Conservation (phyloP, 148 eudicot species). For the Fagopyrum tataricum region DNA sequence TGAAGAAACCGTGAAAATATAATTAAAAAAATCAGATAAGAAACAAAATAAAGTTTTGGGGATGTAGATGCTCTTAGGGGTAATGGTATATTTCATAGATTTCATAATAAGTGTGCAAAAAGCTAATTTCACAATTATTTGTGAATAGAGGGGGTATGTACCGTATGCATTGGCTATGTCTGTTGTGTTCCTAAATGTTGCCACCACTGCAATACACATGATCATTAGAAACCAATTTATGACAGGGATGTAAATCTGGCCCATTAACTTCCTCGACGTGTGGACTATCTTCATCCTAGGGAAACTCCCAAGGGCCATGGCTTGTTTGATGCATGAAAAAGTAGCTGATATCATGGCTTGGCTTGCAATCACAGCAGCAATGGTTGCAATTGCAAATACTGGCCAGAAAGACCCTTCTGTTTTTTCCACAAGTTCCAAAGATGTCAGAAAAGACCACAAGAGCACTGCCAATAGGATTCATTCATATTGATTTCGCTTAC, state of each 20-base stretch:
- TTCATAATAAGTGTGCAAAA: too few relatives aligned
- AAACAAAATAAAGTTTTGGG: too few relatives aligned
- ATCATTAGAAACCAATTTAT: slow-evolving; percentile 62
- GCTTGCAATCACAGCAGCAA: slow-evolving; percentile 81
- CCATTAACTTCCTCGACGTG: slow-evolving; percentile 56
- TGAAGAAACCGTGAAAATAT: too few relatives aligned
- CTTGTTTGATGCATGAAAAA: slow-evolving; percentile 60
- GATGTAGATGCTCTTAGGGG: too few relatives aligned
- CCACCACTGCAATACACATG: slow-evolving; percentile 49
- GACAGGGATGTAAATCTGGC: slow-evolving; percentile 86
- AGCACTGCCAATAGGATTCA: too few relatives aligned
- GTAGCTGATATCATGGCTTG: slow-evolving; percentile 75
- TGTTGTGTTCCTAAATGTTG: slow-evolving; percentile 48
- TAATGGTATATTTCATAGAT: too few relatives aligned
- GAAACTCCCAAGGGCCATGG: slow-evolving; percentile 57
- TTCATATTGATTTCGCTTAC: slow-evolving; percentile 14
- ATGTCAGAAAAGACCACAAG: background rate
- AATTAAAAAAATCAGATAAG: too few relatives aligned
- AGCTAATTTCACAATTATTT: too few relatives aligned
- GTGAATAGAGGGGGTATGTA: background rate
- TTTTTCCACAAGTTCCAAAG: slow-evolving; percentile 26
- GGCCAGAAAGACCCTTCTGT: slow-evolving; percentile 54
- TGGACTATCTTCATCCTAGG: slow-evolving; percentile 69
- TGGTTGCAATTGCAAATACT: slow-evolving; percentile 50
- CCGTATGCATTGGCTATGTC: slow-evolving; percentile 78